Conservation (phyloP, 495 filamentous ascomycete genomes). For the Podospora conica region DNA sequence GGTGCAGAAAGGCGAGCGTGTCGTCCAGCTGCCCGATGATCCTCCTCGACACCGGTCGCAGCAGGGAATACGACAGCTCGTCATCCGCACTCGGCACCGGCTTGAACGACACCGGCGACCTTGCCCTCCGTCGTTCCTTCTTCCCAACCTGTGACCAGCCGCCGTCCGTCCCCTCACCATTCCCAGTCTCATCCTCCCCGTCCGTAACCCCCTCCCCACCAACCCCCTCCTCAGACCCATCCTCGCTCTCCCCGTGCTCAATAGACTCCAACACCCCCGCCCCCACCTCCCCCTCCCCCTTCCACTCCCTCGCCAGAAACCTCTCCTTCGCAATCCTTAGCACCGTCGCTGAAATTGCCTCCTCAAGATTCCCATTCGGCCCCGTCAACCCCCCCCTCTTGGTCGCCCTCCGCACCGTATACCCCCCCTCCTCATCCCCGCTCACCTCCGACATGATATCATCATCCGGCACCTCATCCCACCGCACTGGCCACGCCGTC, state of each 20-base stretch:
- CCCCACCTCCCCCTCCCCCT: background rate
- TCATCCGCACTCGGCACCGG: constrained; percentile 44
- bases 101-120: constrained; percentile 10
- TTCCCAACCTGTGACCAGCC: background rate
- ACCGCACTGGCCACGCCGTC: constrained; percentile 73
- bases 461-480: constrained; percentile 52
- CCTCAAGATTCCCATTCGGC: constrained; percentile 57
- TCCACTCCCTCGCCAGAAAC: constrained; percentile 33
- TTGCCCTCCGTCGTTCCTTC: constrained; percentile 9
- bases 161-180: background rate
- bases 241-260: constrained; percentile 4
- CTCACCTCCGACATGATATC: constrained; percentile 29
- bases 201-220: constrained; percentile 3
- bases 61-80: constrained; percentile 50
- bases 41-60: constrained; percentile 58
- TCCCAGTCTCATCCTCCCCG: background rate
- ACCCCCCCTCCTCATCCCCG: constrained; percentile 40
- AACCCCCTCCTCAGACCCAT: background rate
- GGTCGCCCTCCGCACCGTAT: constrained; percentile 33
- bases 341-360: constrained; percentile 57
- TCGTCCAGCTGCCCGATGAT: constrained; percentile 60
- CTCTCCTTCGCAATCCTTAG: constrained; percentile 58
- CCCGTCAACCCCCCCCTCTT: constrained; percentile 11
- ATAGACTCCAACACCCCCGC: constrained; percentile 8
- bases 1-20: constrained; percentile 61